Conservation (phyloP, 2,329 filamentous ascomycete genomes). For the Exserohilum turcica region DNA sequence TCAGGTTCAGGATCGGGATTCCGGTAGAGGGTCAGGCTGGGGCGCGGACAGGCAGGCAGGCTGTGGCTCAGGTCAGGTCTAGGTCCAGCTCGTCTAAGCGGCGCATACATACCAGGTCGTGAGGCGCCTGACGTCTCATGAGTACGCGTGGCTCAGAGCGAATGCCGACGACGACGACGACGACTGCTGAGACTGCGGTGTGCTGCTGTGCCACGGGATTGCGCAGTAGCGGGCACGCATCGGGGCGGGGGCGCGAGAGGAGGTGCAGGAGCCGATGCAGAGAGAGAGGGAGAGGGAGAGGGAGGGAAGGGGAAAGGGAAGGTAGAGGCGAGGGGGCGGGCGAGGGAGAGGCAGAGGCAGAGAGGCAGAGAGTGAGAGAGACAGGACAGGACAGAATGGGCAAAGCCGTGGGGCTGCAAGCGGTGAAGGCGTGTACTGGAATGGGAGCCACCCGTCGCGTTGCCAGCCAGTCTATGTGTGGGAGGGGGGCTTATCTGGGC, state of each 20-base stretch:
- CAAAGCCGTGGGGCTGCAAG: slow-evolving; percentile 3
- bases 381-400: neutral
- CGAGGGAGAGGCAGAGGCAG: too few relatives aligned
- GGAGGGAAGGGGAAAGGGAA: too few relatives aligned
- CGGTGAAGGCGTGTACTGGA: slow-evolving; percentile 12
- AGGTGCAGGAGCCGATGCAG: neutral
- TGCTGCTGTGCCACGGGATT: slow-evolving; percentile 18
- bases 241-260: slow-evolving; percentile 1
- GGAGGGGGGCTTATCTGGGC: slow-evolving; percentile 16
- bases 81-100: neutral
- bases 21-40: too few relatives aligned
- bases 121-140: slow-evolving; percentile 11
- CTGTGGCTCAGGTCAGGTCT: too few relatives aligned
- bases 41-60: too few relatives aligned
- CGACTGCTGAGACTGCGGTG: neutral
- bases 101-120: neutral
- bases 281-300: too few relatives aligned
- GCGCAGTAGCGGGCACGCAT: slow-evolving; percentile 8
- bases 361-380: too few relatives aligned
- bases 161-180: neutral
- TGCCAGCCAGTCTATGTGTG: too few relatives aligned
- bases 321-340: neutral
- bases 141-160: neutral
- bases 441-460: slow-evolving; percentile 4
- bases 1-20: too few relatives aligned